These are phyloP conservation scores for Macadamia tetraphylla DNA, from an alignment of 164 flowering plant genomes.

Conservation along the genomic window DNA sequence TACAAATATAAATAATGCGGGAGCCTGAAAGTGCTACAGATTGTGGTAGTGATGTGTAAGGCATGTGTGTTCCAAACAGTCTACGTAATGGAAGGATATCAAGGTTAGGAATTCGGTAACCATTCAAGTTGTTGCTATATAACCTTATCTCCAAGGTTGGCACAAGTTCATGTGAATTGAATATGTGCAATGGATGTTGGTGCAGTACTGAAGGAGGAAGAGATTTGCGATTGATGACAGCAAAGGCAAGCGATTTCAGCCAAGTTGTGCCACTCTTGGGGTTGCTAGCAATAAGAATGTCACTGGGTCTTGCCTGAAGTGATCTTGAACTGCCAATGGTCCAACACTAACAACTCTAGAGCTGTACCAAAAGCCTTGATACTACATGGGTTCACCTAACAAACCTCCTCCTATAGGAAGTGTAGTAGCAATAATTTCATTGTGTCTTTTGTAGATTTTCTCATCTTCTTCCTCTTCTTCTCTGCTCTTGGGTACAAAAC, in stretches of 20 bases:
- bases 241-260: slow-evolving; percentile 11
- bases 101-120: too few species aligned
- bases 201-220: neutral
- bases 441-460: too few species aligned
- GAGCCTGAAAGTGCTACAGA: slow-evolving; percentile 1
- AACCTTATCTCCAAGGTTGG: slow-evolving; percentile 1
- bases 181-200: neutral
- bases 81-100: neutral
- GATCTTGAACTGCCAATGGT: slow-evolving; percentile 3
- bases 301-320: slow-evolving; percentile 10
- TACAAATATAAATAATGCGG: slow-evolving; percentile 11
- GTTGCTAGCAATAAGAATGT: slow-evolving; percentile 8
- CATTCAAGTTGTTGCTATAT: too few species aligned
- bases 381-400: too few species aligned
- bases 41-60: slow-evolving; percentile 4
- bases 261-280: slow-evolving; percentile 22
- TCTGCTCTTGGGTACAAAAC: too few species aligned
- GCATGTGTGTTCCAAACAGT: slow-evolving; percentile 8
- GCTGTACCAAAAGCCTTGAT: slow-evolving; percentile 14
- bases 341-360: too few species aligned
- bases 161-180: neutral
- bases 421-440: too few species aligned
- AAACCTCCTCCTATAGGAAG: too few species aligned
- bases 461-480: too few species aligned
- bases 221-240: slow-evolving; percentile 7